Base-by-base conservation (phyloP, 2,329 filamentous ascomycete species). In the Davidsoniella virescens region DNA sequence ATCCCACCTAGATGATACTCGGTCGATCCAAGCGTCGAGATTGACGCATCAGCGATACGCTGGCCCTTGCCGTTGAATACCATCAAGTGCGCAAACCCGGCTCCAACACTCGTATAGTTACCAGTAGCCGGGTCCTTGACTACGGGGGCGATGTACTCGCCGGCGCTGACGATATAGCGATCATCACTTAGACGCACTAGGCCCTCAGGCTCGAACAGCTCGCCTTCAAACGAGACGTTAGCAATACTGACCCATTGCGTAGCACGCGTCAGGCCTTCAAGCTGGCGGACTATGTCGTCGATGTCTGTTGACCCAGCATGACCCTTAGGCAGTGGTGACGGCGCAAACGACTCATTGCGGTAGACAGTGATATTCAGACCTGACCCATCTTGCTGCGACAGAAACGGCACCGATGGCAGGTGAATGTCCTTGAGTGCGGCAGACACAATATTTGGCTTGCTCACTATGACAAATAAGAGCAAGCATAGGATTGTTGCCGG, bases 1-100 rank as follows among this genome's bases (percentile, higher is more conserved):
- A 73, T 59, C 1, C 70, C 70, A 20, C 70, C 69, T 50, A 66
- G 66, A 54, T 71, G 69, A 54, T 71, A 72, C 56, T 64, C 66
- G 43, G 55, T 56, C 48, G 56, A 61, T 23, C 64, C 67, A 2
- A 60, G 55, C 10, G 56, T 54, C 1, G 66, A 69, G 10, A 72
- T 60, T 0, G 62, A 68, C 4, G 64, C 68, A 54, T 72, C 68
- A 2, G 66, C 68, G 12, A 72, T 62, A 2, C 63, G 58, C 8
- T 58, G 56, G 2, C 70, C 70, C 5, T 64, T 57, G 0, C 64
- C 63, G 46, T 67, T 62, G 55, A 68, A 72, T 2, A 72, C 61
- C 20, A 70, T 60, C 42, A 72, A 50, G 47, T 72, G 68, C 6
- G 64, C 64, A 45, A 68, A 70, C 0, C 70, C 69, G 2, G 62